Evolutionary conservation across 2,329 filamentous ascomycete genomes (phyloP).

Genomic region (Geoglossum cookeanum): DNA sequence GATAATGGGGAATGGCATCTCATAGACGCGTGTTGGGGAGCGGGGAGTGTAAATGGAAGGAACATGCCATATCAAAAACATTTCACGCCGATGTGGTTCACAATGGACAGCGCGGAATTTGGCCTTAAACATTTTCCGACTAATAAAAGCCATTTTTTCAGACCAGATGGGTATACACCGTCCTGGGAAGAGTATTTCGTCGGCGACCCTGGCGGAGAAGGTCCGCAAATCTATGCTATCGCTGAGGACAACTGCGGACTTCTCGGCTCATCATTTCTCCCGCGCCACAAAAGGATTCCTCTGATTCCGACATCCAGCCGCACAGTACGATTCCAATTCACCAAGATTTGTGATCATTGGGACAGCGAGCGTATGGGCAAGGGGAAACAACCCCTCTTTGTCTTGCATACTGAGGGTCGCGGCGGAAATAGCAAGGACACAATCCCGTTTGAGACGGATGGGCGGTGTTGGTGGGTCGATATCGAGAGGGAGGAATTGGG

Average conservation of each 20-base stretch:
- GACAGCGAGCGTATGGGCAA: slow-evolving; percentile 46
- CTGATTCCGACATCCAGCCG: slow-evolving; percentile 28
- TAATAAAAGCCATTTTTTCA: slow-evolving; percentile 50
- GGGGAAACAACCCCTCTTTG: slow-evolving; percentile 47
- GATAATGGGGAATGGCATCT: slow-evolving; percentile 83
- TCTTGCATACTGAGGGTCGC: slow-evolving; percentile 45
- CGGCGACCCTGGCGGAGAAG: slow-evolving; percentile 32
- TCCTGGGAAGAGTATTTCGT: slow-evolving; percentile 70
- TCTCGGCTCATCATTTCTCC: slow-evolving; percentile 39
- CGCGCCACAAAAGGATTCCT: slow-evolving; percentile 37
- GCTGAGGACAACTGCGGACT: slow-evolving; percentile 31
- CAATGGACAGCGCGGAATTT: slow-evolving; percentile 57
- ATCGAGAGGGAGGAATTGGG: slow-evolving; percentile 45
- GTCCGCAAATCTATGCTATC: slow-evolving; percentile 27
- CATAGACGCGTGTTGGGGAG: slow-evolving; percentile 83
- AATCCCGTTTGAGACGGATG: slow-evolving; percentile 54
- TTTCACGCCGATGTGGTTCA: slow-evolving; percentile 46
- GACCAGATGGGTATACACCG: slow-evolving; percentile 46
- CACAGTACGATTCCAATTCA: slow-evolving; percentile 60
- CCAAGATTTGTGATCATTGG: slow-evolving; percentile 68
- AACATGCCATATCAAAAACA: slow-evolving; percentile 41
- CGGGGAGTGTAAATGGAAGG: slow-evolving; percentile 43
- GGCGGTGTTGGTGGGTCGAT: slow-evolving; percentile 66
- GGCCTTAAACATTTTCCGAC: slow-evolving; percentile 61
- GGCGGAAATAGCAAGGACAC: slow-evolving; percentile 50